A percentile compares a stretch with the other conserved stretches of the same genome.
phyloP scores from a whole-genome alignment of 2,329 filamentous ascomycete species.

The Colletotrichum sp. region DNA sequence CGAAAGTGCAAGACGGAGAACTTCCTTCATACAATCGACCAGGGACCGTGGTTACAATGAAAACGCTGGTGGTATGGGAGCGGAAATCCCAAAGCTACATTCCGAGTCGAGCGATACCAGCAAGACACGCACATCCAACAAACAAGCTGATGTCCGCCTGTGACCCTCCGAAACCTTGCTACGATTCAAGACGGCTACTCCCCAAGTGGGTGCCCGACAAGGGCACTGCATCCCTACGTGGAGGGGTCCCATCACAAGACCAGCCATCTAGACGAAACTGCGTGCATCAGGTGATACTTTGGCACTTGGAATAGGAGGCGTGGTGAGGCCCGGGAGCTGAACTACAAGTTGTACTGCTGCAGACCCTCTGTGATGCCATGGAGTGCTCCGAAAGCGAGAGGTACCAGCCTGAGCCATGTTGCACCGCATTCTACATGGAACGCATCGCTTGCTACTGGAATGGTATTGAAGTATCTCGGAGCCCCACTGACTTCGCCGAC shows the following conservation, averaged over 20 bases:
- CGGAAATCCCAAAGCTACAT: not conserved
- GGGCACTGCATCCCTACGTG: not conserved
- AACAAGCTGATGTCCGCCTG: not conserved
- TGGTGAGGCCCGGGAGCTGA: not conserved
- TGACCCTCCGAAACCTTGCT: not conserved
- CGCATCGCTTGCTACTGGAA: too few species aligned
- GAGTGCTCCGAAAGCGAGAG: not conserved
- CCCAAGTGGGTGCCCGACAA: not conserved
- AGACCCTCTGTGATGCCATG: not conserved
- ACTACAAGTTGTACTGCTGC: not conserved
- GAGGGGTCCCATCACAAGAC: not conserved
- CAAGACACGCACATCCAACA: not conserved
- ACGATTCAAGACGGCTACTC: not conserved
- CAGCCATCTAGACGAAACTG: not conserved
- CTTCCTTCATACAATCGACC: accelerated
- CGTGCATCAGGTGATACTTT: not conserved
- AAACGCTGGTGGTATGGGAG: accelerated
- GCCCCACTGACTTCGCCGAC: too few species aligned
- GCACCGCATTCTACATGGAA: too few species aligned
- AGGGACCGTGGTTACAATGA: accelerated
- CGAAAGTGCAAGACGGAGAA: accelerated
- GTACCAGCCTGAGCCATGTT: too few species aligned
- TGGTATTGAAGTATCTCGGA: too few species aligned
- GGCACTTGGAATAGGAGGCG: not conserved
- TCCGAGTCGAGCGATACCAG: not conserved